Evolutionary conservation across 208 protist species (phyloP), one percentile per base, ranked within the genome.

Genomic region (Polymyxa betae): DNA sequence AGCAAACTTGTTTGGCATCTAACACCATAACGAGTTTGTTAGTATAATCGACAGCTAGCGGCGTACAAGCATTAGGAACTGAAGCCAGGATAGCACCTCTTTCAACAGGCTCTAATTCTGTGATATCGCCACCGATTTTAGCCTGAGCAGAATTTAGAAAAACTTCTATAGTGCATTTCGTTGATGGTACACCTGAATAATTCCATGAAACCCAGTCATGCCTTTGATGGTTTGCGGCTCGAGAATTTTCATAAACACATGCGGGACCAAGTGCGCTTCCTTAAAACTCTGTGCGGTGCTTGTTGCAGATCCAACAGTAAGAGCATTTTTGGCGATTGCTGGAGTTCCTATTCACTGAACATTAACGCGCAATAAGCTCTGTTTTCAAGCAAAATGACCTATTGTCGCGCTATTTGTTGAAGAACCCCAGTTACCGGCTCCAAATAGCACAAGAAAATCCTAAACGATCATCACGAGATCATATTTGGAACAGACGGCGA

Each of bases 391-490:
- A n/a, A n/a, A n/a, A n/a, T n/a, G n/a, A n/a, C n/a, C n/a, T n/a
- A n/a, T n/a, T n/a, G n/a, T n/a, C n/a, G n/a, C n/a, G n/a, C n/a
- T n/a, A n/a, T n/a, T n/a, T n/a, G n/a, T n/a, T n/a, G n/a, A n/a
- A n/a, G n/a, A n/a, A n/a, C 72, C 72, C 72, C 72, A 82, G 72
- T 82, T 82, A 40, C 72, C 72, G 12, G 72, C 72, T 16, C 72
- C 72, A 82, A 40, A 82, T 43, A 82, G 72, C 5, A 82, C 35
- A 5, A 82, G 35, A n/a, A 40, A 82, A 40, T 82, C 72, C 72
- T 35, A 82, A 60, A 60, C n/a, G 35, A 82, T 43, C 72, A 82
- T 5, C 72, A 82, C 16, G n/a, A 43, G 10, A 45, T 35, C n/a
- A 43, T 43, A 16, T n/a, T 82, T 40, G 12, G n/a, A 43, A 82